phyloP scores from a whole-genome alignment of 2,329 filamentous ascomycete genomes.

The Alternaria sp. region DNA sequence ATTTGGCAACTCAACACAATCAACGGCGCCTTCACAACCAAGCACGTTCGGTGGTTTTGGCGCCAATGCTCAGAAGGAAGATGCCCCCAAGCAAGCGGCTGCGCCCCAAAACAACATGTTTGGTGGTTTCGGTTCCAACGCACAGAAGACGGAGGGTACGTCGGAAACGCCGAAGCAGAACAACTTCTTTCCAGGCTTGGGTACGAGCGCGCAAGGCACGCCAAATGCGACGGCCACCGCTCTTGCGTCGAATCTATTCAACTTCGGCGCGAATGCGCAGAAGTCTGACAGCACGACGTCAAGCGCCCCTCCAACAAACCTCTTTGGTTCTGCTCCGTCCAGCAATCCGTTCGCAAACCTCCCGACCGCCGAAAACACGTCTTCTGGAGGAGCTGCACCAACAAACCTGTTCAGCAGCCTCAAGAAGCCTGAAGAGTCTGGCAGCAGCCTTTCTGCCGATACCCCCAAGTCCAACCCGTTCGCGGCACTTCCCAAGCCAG shows the following conservation, averaged over 20 bases:
- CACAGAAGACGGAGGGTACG: constrained; percentile 17
- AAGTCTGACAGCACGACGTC: constrained; percentile 17
- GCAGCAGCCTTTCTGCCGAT: constrained; percentile 16
- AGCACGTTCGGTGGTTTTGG: constrained; percentile 23
- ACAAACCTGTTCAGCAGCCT: constrained; percentile 24
- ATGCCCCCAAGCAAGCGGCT: constrained; percentile 6
- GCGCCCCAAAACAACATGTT: constrained; percentile 19
- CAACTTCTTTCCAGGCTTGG: constrained; percentile 18
- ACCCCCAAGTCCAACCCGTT: constrained; percentile 30
- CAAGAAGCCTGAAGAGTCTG: constrained; percentile 18
- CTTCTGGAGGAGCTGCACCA: constrained; percentile 10
- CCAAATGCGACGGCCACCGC: constrained; percentile 17
- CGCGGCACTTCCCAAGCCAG: constrained; percentile 21
- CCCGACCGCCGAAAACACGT: constrained; percentile 11
- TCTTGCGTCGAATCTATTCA: constrained; percentile 20
- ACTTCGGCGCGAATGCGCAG: constrained; percentile 19
- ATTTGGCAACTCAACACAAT: constrained; percentile 7
- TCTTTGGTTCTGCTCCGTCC: constrained; percentile 18
- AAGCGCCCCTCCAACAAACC: constrained; percentile 16
- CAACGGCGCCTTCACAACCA: constrained; percentile 5
- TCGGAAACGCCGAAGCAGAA: constrained; percentile 10
- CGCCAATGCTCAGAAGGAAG: constrained; percentile 11
- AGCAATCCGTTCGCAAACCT: constrained; percentile 24
- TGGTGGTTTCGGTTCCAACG: constrained; percentile 24
- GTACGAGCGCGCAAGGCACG: constrained; percentile 18